A percentile compares a stretch with the other conserved stretches of the same genome.
phyloP scores from a whole-genome alignment of 2,329 filamentous ascomycete genomes.

The Torrubiella hemipterigena region DNA sequence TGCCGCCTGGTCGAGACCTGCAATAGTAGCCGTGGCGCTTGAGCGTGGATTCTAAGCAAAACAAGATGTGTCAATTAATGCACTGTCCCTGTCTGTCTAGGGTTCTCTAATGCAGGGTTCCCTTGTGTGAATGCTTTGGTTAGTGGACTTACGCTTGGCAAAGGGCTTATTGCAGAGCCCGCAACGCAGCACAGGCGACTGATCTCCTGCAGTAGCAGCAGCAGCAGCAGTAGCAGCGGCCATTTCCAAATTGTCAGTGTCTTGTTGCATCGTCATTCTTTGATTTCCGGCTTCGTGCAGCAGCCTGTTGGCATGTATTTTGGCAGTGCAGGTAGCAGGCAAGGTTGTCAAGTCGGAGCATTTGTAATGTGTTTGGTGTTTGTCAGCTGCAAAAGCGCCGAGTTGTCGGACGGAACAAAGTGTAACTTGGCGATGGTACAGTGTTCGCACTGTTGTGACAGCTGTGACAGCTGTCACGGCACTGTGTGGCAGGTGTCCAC shows the following conservation, averaged over 20 bases:
- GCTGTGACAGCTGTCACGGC: no score
- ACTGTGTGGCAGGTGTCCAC: no score
- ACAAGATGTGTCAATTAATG: no score
- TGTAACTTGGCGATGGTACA: not conserved
- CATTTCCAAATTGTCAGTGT: not conserved
- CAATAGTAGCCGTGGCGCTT: slow-evolving; percentile 4
- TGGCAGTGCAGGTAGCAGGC: no score
- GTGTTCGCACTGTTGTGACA: no score
- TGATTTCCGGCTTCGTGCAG: no score
- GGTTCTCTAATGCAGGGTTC: not conserved
- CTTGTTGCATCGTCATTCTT: no score
- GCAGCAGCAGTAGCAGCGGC: not conserved
- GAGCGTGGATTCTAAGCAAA: slow-evolving; percentile 1
- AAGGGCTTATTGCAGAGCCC: slow-evolving; percentile 2
- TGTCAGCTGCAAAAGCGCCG: not conserved
- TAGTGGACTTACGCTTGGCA: not conserved
- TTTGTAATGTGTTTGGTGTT: not conserved
- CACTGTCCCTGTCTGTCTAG: no score
- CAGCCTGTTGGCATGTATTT: no score
- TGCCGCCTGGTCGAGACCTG: not conserved
- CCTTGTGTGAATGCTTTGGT: no score
- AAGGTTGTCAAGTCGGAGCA: no score
- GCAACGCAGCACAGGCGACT: not conserved
- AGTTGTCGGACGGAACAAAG: slow-evolving; percentile 3
- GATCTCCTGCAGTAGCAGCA: not conserved